Evolutionary conservation across 2,329 filamentous ascomycete species (phyloP).

Genomic region (Venturia aucupariae): DNA sequence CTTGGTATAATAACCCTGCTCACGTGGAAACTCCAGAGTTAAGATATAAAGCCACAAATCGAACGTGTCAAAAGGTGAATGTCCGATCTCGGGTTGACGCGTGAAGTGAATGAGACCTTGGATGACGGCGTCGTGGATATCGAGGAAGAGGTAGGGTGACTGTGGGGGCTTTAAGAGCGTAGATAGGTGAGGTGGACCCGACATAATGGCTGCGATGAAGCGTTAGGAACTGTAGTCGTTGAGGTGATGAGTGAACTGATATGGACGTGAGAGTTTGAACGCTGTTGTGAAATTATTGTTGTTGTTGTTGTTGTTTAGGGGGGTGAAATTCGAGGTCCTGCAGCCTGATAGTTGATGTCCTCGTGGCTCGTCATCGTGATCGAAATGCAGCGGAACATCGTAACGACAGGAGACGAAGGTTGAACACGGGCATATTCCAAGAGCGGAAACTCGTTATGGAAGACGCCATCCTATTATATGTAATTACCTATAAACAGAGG

Average conservation of each 20-base stretch:
- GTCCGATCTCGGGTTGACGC: neutral
- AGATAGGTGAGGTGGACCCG: neutral
- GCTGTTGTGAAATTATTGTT: no score
- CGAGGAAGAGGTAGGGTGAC: slow-evolving; percentile 3
- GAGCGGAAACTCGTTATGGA: neutral
- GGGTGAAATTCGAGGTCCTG: neutral
- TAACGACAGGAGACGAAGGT: neutral
- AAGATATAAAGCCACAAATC: neutral
- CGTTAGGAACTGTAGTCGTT: neutral
- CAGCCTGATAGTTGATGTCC: neutral
- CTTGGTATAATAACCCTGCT: neutral
- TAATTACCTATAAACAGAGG: neutral
- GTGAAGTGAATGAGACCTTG: slow-evolving; percentile 1
- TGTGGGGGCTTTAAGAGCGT: neutral
- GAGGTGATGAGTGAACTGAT: neutral
- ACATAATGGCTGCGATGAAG: neutral
- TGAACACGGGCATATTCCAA: neutral
- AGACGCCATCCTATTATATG: neutral
- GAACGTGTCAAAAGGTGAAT: neutral
- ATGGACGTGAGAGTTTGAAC: neutral
- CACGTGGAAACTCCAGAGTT: neutral
- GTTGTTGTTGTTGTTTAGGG: neutral
- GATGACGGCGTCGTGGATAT: neutral
- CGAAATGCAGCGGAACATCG: neutral
- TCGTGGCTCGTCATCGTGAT: slow-evolving; percentile 1